Base-by-base conservation (phyloP, 2,329 filamentous ascomycete genomes). In the Alternaria brassicae region DNA sequence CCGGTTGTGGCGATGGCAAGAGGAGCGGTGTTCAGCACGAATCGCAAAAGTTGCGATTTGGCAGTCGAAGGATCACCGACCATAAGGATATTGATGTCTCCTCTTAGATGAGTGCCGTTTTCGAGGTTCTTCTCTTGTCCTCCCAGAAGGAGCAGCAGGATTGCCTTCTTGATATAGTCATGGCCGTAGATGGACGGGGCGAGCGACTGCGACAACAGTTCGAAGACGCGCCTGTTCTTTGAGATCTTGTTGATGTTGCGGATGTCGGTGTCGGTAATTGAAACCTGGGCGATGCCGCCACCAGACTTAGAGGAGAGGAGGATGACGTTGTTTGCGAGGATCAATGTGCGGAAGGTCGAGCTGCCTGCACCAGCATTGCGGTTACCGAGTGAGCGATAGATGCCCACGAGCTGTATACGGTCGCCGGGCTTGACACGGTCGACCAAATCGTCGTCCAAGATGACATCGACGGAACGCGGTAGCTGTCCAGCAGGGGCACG, bases 81-180 rank as follows among this genome's bases (percentile, higher is more conserved):
- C 95, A 99, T 98, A 50, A 99, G 85, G 67, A 99, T 97, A 77
- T 99, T 99, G 81, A 99, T 98, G 74, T 99, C 95, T 82, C 95
- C 95, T 85, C 95, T 90, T 76, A 99, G 81, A 86, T 99, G 95
- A 1, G 95, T 98, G 58, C 95, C 95, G 70, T 99, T 99, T 64
- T 98, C 95, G 56, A 99, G 80, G 72, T 99, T 99, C 84, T 99
- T 99, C 83, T 99, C 95, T 85, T 96, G 93, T 58, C 95, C 95
- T 72, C 95, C 91, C 13, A 99, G 83, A 27, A 99, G 85, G 91
- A 98, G 96, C 48, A 99, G 87, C 30, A 99, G 81, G 66, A 99
- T 96, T 0, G 95, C 95, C 79, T 96, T 97, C 80, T 99, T 99
- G 81, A 99, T 96, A 77, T 97, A 91, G 72, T 96, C 93, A 72